A percentile compares a stretch with the other conserved stretches of the same genome.
Evolutionary conservation across 768 basidiomycete genomes (phyloP).

Genomic region (Terana coerulea): DNA sequence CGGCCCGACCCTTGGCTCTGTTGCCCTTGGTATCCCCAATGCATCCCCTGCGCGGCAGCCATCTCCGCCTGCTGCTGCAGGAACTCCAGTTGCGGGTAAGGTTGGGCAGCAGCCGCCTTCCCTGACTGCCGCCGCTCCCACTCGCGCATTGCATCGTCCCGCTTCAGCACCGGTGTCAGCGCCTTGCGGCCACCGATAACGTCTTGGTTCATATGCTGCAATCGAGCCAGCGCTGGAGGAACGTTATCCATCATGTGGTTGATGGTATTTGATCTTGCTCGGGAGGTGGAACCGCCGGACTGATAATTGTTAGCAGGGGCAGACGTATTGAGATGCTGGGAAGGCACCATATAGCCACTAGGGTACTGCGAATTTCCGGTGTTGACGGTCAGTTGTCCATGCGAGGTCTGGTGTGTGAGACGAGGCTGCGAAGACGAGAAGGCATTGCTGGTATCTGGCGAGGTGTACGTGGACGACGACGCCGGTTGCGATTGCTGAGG

Average conservation of each 20-base stretch:
- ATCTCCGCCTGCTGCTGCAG: conserved; percentile 92
- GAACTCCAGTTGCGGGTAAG: conserved; percentile 87
- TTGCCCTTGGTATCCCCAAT: conserved; percentile 40
- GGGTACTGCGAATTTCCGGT: conserved; percentile 22
- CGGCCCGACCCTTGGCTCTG: conserved; percentile 18
- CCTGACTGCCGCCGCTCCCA: conserved; percentile 91
- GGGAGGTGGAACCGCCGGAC: conserved; percentile 45
- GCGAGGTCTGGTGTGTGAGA: conserved; percentile 47
- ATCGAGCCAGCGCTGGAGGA: conserved; percentile 88
- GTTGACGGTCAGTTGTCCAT: conserved; percentile 39
- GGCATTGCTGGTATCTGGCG: conserved; percentile 24
- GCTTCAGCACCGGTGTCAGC: conserved; percentile 88
- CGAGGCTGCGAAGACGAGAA: conserved; percentile 33
- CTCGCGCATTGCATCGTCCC: conserved; percentile 92
- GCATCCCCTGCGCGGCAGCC: conserved; percentile 59
- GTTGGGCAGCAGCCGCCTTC: conserved; percentile 64
- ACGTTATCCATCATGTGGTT: conserved; percentile 80
- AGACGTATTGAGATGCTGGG: conserved; percentile 38
- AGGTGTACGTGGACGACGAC: conserved; percentile 24
- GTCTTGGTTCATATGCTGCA: conserved; percentile 88
- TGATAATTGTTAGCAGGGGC: conserved; percentile 68
- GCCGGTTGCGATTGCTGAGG: conserved; percentile 23
- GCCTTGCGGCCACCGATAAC: conserved; percentile 75
- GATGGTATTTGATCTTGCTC: conserved; percentile 88
- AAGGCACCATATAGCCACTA: conserved; percentile 20